phyloP scores from a whole-genome alignment of 1,139 yeast species.

The Chernovozyma sophiae-reginae region DNA sequence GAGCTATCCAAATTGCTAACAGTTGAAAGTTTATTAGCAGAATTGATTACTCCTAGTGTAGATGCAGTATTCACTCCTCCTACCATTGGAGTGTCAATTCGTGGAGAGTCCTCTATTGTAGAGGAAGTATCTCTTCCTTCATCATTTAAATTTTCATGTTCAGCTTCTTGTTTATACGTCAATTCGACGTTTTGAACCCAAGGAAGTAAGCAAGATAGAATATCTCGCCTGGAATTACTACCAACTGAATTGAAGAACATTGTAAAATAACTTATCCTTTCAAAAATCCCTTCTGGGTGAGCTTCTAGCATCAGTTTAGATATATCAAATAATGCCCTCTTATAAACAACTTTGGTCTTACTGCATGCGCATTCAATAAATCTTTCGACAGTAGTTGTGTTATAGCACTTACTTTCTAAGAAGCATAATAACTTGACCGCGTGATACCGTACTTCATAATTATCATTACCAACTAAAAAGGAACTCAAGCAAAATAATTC shows the following conservation, averaged over 20 bases:
- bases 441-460: constrained; percentile 51
- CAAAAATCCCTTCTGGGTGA: constrained; percentile 55
- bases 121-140: not conserved
- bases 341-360: constrained; percentile 68
- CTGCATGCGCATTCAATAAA: constrained; percentile 63
- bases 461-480: constrained; percentile 67
- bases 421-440: constrained; percentile 58
- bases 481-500: constrained; percentile 63
- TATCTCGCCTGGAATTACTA: constrained; percentile 58
- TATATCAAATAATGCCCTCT: constrained; percentile 68
- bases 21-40: constrained; percentile 1
- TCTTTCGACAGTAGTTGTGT: constrained; percentile 37
- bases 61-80: not conserved
- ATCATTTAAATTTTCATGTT: constrained; percentile 20
- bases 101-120: not conserved
- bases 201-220: constrained; percentile 75
- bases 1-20: constrained; percentile 33
- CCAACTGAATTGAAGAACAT: constrained; percentile 64
- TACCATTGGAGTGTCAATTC: not conserved
- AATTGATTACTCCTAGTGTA: not conserved
- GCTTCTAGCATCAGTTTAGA: constrained; percentile 53
- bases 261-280: constrained; percentile 68
- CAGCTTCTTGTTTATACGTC: constrained; percentile 21
- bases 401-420: constrained; percentile 52
- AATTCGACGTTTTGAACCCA: constrained; percentile 85